phyloP scores from a whole-genome alignment of 139 green algal genomes.

The Mesostigma viride region DNA sequence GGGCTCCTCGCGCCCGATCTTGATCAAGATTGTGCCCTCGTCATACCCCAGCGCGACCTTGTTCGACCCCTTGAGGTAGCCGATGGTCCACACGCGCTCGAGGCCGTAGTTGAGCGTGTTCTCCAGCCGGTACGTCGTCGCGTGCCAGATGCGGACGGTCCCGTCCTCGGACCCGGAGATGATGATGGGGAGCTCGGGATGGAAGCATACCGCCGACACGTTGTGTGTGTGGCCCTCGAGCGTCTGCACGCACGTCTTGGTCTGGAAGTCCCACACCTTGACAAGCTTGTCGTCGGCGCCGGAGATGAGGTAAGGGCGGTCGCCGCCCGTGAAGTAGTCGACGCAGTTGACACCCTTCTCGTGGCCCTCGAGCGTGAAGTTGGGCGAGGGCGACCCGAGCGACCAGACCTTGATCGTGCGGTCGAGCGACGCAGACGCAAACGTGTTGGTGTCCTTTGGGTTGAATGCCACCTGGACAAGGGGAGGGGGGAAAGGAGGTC shows the following conservation, averaged over 20 bases:
- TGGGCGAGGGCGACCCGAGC: slow-evolving; percentile 77
- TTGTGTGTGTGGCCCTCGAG: slow-evolving; percentile 88
- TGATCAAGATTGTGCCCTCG: slow-evolving; percentile 85
- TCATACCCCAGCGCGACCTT: slow-evolving; percentile 77
- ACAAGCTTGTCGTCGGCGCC: slow-evolving; percentile 86
- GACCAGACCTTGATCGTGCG: slow-evolving; percentile 93
- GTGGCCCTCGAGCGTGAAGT: slow-evolving; percentile 97
- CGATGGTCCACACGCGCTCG: slow-evolving; percentile 90
- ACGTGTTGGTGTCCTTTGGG: slow-evolving; percentile 98
- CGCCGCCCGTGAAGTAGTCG: slow-evolving; percentile 92
- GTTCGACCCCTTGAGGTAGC: slow-evolving; percentile 75
- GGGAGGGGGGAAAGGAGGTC: no score
- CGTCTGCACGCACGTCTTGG: slow-evolving; percentile 93
- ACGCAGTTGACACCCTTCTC: slow-evolving; percentile 96
- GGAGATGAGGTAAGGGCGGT: slow-evolving; percentile 90
- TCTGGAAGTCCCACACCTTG: slow-evolving; percentile 98
- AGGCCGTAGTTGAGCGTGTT: slow-evolving; percentile 94
- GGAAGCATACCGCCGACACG: slow-evolving; percentile 83
- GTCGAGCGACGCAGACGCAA: slow-evolving; percentile 91
- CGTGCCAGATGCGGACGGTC: slow-evolving; percentile 90
- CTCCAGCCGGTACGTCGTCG: slow-evolving; percentile 87
- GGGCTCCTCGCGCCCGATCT: slow-evolving; percentile 89
- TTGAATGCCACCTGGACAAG: slow-evolving; percentile 85
- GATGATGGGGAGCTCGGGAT: slow-evolving; percentile 96
- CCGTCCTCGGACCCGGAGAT: slow-evolving; percentile 90